These are phyloP conservation scores for Silybum marianum DNA, from an alignment of 129 eudicot species.

Conservation along the genomic window DNA sequence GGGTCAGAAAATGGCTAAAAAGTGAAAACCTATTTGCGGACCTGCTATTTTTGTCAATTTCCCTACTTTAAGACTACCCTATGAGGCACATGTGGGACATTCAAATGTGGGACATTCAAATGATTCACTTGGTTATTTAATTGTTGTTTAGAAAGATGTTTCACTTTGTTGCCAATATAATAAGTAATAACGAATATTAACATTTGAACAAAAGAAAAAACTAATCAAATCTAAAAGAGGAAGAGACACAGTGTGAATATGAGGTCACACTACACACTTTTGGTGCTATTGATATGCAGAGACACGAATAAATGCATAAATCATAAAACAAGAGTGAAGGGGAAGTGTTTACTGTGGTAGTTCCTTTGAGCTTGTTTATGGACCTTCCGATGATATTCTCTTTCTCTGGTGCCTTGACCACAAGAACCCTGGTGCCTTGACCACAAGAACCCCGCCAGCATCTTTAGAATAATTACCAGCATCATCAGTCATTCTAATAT, in stretches of 20 bases:
- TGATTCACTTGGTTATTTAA: background rate
- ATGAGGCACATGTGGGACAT: background rate
- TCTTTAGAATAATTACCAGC: slow-evolving; percentile 35
- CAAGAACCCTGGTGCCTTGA: no score
- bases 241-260: background rate
- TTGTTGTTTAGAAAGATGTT: background rate
- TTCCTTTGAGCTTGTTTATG: slow-evolving; percentile 69
- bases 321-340: background rate
- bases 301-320: background rate
- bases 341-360: slow-evolving; percentile 64
- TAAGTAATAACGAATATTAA: background rate
- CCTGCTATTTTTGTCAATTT: no score
- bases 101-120: no score
- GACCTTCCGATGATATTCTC: slow-evolving; percentile 69
- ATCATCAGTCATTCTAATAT: slow-evolving; percentile 35
- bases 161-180: slow-evolving; percentile 7
- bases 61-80: background rate
- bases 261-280: slow-evolving; percentile 12
- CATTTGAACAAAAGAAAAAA: background rate
- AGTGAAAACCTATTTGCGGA: no score
- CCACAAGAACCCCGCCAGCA: slow-evolving; percentile 42
- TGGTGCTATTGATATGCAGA: background rate
- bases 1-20: no score
- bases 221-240: background rate
- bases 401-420: no score